A percentile compares a stretch with the other conserved stretches of the same genome.
phyloP scores from a whole-genome alignment of 2,329 filamentous ascomycete genomes.

The Chaetomiaceae sp. region DNA sequence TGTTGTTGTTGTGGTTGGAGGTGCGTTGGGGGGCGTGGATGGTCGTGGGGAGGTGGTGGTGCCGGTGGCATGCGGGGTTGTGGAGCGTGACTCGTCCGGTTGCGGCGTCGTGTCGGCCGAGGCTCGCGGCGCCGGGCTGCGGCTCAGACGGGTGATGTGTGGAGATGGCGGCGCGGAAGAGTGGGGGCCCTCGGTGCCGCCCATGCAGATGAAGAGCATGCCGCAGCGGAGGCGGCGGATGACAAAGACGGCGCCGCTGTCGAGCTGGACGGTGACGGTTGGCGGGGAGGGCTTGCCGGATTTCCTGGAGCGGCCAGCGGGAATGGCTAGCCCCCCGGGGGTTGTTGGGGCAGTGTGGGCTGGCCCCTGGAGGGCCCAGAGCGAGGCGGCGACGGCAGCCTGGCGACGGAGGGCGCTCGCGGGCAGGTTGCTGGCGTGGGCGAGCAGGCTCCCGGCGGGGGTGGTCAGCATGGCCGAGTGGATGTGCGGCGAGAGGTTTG shows the following conservation, averaged over 20 bases:
- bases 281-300: slow-evolving; percentile 13
- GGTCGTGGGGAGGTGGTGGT: not conserved
- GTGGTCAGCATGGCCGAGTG: slow-evolving; percentile 58
- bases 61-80: not conserved
- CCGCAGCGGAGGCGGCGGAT: slow-evolving; percentile 55
- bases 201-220: slow-evolving; percentile 58
- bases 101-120: not conserved
- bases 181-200: slow-evolving; percentile 28
- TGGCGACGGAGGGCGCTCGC: slow-evolving; percentile 56
- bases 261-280: slow-evolving; percentile 54
- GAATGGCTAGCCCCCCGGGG: not conserved
- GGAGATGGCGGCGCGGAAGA: slow-evolving; percentile 6
- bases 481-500: slow-evolving; percentile 52
- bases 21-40: not conserved
- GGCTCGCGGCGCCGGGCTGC: not conserved
- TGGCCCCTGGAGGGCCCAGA: slow-evolving; percentile 54
- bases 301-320: slow-evolving; percentile 8
- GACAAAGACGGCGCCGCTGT: slow-evolving; percentile 51
- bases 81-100: not conserved
- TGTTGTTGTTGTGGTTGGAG: not conserved
- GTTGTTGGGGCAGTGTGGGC: slow-evolving; percentile 22
- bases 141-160: slow-evolving; percentile 1
- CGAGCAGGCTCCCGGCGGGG: slow-evolving; percentile 57
- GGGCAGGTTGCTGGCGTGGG: slow-evolving; percentile 53
- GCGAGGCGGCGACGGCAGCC: slow-evolving; percentile 58